Evolutionary conservation across 2,329 filamentous ascomycete genomes (phyloP).

Genomic region (Fusarium domesticum): DNA sequence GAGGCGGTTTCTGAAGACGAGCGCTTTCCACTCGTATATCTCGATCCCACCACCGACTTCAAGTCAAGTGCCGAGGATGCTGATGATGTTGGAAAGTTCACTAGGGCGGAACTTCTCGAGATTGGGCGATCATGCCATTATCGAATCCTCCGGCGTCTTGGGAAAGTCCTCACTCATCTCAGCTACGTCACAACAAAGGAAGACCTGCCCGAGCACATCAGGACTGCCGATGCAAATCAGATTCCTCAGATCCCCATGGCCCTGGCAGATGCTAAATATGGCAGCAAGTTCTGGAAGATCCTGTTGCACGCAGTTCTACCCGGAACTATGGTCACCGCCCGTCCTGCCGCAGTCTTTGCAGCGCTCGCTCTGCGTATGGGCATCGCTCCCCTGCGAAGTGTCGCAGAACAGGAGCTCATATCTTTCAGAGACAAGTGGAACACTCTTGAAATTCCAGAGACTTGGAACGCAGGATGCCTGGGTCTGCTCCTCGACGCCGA

Average conservation of each 20-base stretch:
- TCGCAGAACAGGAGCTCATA: slow-evolving; percentile 42
- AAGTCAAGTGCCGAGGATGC: slow-evolving; percentile 16
- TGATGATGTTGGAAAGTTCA: slow-evolving; percentile 31
- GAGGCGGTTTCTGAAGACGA: slow-evolving; percentile 36
- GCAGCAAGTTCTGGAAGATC: slow-evolving; percentile 45
- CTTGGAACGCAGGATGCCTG: slow-evolving; percentile 47
- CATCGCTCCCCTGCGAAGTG: slow-evolving; percentile 39
- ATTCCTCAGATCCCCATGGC: slow-evolving; percentile 45
- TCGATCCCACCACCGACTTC: slow-evolving; percentile 48
- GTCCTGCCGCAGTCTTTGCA: slow-evolving; percentile 45
- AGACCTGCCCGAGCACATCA: slow-evolving; percentile 45
- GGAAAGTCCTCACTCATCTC: slow-evolving; percentile 45
- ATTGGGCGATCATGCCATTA: slow-evolving; percentile 51
- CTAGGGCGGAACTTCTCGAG: slow-evolving; percentile 47
- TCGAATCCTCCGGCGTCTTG: slow-evolving; percentile 45
- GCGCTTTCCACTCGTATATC: slow-evolving; percentile 46
- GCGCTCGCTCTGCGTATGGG: slow-evolving; percentile 49
- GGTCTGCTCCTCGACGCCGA: slow-evolving; percentile 48
- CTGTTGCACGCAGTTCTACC: slow-evolving; percentile 47
- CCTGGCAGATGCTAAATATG: slow-evolving; percentile 36
- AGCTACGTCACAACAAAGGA: slow-evolving; percentile 41
- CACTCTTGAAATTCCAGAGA: slow-evolving; percentile 46
- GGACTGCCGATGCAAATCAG: slow-evolving; percentile 26
- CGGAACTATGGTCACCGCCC: slow-evolving; percentile 44
- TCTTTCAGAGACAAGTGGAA: slow-evolving; percentile 45